Evolutionary conservation across 2,329 filamentous ascomycete species (phyloP).

Genomic region (Rosellinia necatrix): DNA sequence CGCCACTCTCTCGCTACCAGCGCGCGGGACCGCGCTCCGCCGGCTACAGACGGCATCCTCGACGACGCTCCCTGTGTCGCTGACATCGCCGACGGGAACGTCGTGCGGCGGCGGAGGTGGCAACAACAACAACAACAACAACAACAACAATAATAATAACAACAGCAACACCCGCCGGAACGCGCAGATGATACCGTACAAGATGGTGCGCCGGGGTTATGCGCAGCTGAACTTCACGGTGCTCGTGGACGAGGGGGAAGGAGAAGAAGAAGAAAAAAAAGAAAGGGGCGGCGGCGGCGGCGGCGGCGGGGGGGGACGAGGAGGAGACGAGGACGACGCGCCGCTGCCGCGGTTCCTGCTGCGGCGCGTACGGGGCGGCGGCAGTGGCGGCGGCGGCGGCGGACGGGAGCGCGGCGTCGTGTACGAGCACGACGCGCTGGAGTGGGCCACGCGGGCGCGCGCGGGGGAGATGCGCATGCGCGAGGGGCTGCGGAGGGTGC

Average conservation of each 20-base stretch:
- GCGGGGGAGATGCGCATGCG: slow-evolving; percentile 10
- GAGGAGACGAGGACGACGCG: background rate
- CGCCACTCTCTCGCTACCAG: slow-evolving; percentile 19
- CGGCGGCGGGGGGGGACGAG: background rate
- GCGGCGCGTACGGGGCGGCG: no score
- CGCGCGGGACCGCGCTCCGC: background rate
- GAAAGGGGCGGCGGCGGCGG: background rate
- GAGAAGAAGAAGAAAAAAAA: slow-evolving; percentile 35
- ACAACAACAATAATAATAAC: no score
- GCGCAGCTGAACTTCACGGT: slow-evolving; percentile 39
- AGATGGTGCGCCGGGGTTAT: slow-evolving; percentile 21
- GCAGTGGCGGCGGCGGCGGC: background rate
- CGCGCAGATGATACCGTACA: slow-evolving; percentile 16
- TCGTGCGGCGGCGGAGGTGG: no score
- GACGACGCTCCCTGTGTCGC: background rate
- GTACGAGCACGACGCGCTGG: slow-evolving; percentile 16
- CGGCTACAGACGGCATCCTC: background rate
- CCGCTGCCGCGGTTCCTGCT: no score
- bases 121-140: no score
- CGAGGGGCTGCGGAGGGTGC: slow-evolving; percentile 19
- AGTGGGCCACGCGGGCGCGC: slow-evolving; percentile 19
- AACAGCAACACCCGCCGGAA: slow-evolving; percentile 5
- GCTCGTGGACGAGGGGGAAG: slow-evolving; percentile 36
- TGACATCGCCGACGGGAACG: background rate
- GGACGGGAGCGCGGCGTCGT: background rate